Evolutionary conservation across 2,329 filamentous ascomycete genomes (phyloP), one percentile per base, ranked within the genome.

Genomic region (Penicillium sp.): DNA sequence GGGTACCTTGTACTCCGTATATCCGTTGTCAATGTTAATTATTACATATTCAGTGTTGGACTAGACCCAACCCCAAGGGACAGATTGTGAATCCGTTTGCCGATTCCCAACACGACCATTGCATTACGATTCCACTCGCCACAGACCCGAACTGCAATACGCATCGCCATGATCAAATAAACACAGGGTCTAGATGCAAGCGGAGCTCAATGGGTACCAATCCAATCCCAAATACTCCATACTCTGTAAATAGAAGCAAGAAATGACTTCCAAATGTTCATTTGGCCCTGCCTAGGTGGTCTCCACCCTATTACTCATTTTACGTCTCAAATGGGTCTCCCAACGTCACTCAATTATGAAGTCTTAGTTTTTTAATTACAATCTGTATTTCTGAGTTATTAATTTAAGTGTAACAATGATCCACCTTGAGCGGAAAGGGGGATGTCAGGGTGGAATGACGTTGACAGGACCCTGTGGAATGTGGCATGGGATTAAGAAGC

Each of bases 221-320:
- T 27, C 29, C n/a, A 27, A 23, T 23, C 4, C 27, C 23, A 27
- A 29, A 6, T 15, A 8, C 31, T 33, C 40, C 15, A 19, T 37
- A 45, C 40, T 25, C 47, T 46, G 40, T 38, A 56, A 52, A 56
- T 56, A 56, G 54, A 45, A 56, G 31, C 46, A 50, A 21, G 6
- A 37, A 33, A 40, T 47, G 50, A 27, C 33, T 29, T 15, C 23
- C 10, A 27, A 27, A 50, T 19, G 19, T 25, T 40, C 46, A 51
- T 27, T 51, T 38, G 40, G 21, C n/a, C 21, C 13, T 15, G 25
- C 17, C 42, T 25, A 25, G 40, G 6, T 25, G 45, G 46, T 56
- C 47, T 38, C 54, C 54, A 56, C 54, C n/a, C 2, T 27, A 51
- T 56, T 51, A 52, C 54, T 56, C 54, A 52, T 45, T 37, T 23